phyloP scores from a whole-genome alignment of 768 basidiomycete species.

The Megacollybia marginata region DNA sequence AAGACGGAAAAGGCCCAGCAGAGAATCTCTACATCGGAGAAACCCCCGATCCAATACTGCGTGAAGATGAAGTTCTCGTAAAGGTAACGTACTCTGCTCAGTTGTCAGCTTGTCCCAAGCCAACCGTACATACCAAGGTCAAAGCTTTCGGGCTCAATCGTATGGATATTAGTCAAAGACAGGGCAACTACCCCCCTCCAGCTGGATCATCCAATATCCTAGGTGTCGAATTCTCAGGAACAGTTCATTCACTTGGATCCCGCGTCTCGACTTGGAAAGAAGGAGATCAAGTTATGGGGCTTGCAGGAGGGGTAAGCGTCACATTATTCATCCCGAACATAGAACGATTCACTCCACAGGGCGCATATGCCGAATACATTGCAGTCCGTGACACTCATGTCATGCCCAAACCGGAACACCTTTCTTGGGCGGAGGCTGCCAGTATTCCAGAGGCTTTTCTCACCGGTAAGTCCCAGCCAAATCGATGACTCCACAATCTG shows the following conservation, averaged over 20 bases:
- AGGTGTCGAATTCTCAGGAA: conserved; percentile 84
- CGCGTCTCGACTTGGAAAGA: conserved; percentile 46
- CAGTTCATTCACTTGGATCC: conserved; percentile 45
- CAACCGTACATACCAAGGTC: conserved; percentile 37
- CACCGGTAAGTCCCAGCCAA: conserved; percentile 53
- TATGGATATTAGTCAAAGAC: conserved; percentile 73
- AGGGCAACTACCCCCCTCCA: conserved; percentile 72
- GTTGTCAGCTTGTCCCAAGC: not conserved
- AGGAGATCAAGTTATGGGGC: conserved; percentile 72
- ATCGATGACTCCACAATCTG: not conserved
- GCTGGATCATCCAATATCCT: conserved; percentile 68
- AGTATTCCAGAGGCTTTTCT: conserved; percentile 84
- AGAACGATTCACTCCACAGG: conserved; percentile 36
- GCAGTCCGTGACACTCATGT: conserved; percentile 58
- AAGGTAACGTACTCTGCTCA: conserved; percentile 40
- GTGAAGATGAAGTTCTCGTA: conserved; percentile 63
- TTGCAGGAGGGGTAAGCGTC: conserved; percentile 66
- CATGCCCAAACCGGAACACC: conserved; percentile 61
- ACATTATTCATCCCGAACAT: not conserved
- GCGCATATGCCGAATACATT: conserved; percentile 88
- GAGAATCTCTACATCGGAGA: conserved; percentile 79
- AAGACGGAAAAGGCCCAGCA: conserved; percentile 64
- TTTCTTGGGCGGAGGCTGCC: conserved; percentile 82
- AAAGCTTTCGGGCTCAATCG: conserved; percentile 86
- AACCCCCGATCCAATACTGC: conserved; percentile 50